Evolutionary conservation across 225 moss, liverwort and hornwort species (phyloP), one percentile per base, ranked within the genome.

Genomic region (Physcomitrium patens): DNA sequence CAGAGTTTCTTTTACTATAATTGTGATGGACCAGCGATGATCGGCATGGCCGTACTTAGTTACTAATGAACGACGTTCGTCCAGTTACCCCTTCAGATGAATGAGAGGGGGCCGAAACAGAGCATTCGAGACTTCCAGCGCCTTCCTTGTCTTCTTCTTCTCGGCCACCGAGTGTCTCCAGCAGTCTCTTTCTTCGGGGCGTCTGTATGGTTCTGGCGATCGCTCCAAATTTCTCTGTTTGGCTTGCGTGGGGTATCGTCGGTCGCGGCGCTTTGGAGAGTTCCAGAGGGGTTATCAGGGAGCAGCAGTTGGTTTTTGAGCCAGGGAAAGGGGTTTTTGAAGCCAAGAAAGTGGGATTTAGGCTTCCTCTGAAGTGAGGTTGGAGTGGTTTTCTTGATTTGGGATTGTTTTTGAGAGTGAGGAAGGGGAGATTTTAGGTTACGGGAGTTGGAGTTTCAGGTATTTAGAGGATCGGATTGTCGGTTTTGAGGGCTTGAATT

Each of bases 81-180:
- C 47, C 55, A 0, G 7, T 23, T 60, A 66, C 72, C 47, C 73
- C 78, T 12, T 14, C 12, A 1, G 7, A 2, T 14, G 63, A 49
- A 76, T 58, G 76, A 51, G 10, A n/a, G 0, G 22, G 7, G 15
- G 31, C 8, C 28, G 45, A 63, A 28, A 37, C 22, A 11, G 76
- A 79, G 79, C 63, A 63, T 80, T 83, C 80, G 76, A 79, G 79
- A 57, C 56, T 80, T 83, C 76, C 73, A 77, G 80, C 60, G 16
- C 19, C 80, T 84, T 80, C 80, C 26, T 1, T 12, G 53, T 41
- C 46, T 42, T 3, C 60, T 42, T 3, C 60, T 57, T 69, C 54
- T 42, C 27, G 11, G 41, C 58, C 49, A 15, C 49, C 56, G 9
- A 13, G 23, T 69, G 23, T 69, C 41, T 55, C 47, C 12, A 0